These are phyloP conservation scores for Kalaharituber pfeilii DNA, from an alignment of 2,329 filamentous ascomycete genomes.

Conservation along the genomic window DNA sequence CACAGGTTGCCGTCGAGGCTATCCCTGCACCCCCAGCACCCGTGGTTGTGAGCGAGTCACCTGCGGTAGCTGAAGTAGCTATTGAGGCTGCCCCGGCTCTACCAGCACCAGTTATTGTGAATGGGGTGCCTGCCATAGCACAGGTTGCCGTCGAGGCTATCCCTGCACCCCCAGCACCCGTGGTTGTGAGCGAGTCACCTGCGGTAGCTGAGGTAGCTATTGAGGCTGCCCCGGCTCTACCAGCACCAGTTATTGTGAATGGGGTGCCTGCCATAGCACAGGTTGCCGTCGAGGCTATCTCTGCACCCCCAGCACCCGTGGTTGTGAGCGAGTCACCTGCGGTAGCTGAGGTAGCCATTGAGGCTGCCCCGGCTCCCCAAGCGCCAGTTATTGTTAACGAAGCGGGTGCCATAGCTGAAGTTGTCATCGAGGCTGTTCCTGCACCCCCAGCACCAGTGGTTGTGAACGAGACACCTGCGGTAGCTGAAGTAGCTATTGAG, in stretches of 20 bases:
- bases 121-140: neutral
- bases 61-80: neutral
- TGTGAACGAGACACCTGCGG: neutral
- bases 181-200: neutral
- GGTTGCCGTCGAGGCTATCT: neutral
- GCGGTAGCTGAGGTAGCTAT: neutral
- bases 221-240: neutral
- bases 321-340: neutral
- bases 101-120: neutral
- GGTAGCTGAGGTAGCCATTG: neutral
- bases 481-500: neutral
- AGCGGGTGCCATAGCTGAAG: neutral
- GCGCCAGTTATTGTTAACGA: neutral
- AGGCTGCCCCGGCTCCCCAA: neutral
- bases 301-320: neutral
- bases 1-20: neutral
- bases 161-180: neutral
- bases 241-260: no score
- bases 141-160: neutral
- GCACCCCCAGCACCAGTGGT: neutral
- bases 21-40: neutral
- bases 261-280: neutral
- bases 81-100: neutral
- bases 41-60: neutral
- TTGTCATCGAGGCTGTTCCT: neutral